Conservation (phyloP, 2,329 filamentous ascomycete genomes). For the Venturiaceae sp. region DNA sequence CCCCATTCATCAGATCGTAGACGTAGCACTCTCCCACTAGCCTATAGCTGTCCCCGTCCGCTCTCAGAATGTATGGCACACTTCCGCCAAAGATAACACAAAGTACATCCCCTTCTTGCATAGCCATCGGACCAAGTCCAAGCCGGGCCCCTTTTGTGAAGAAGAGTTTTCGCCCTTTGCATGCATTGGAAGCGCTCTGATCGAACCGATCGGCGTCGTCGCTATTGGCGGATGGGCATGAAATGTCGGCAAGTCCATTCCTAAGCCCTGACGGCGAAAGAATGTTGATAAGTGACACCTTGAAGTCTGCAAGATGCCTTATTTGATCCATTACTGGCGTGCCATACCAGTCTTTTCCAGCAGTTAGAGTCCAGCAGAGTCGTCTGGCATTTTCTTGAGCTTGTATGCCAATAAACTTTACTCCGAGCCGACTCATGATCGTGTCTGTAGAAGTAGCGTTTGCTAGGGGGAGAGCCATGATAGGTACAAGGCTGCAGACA, state of each 20-base stretch:
- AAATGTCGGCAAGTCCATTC: background rate
- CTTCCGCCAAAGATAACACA: constrained; percentile 3
- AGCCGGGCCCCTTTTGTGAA: background rate
- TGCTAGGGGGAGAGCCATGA: background rate
- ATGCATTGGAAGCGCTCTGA: background rate
- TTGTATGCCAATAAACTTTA: background rate
- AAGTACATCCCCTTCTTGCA: constrained; percentile 3
- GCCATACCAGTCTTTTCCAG: constrained; percentile 13
- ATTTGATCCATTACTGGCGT: constrained; percentile 7
- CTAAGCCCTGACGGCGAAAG: too few relatives aligned
- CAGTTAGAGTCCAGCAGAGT: constrained; percentile 10
- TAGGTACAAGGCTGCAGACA: background rate
- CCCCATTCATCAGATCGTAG: constrained; percentile 7
- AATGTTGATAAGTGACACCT: background rate
- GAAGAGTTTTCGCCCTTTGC: background rate
- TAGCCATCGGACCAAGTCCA: background rate
- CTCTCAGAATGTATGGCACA: background rate
- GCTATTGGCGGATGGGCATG: background rate
- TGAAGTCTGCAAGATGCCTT: constrained; percentile 9
- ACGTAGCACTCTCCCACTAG: constrained; percentile 8
- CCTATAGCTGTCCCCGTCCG: background rate
- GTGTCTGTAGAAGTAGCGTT: background rate
- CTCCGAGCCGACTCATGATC: background rate
- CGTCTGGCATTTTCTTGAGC: background rate
- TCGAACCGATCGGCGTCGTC: background rate